A percentile compares a stretch with the other conserved stretches of the same genome.
Evolutionary conservation across 164 flowering plant species (phyloP).

Genomic region (Kalanchoe fedtschenkoi): DNA sequence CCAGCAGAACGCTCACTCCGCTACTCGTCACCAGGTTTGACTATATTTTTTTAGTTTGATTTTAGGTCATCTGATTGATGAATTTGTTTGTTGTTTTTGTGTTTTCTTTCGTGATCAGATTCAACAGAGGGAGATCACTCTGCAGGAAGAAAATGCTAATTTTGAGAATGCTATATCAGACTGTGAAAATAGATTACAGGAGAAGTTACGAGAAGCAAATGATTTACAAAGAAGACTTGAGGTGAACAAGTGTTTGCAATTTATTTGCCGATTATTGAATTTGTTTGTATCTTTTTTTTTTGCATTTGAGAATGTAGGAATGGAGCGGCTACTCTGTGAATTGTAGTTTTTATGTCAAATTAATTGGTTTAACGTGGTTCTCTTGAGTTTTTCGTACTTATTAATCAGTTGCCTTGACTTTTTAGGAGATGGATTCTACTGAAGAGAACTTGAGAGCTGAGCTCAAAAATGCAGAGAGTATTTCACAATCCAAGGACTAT

Average conservation of each 20-base stretch:
- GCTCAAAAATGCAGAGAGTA: slow-evolving; percentile 31
- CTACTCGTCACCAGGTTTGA: slow-evolving; percentile 73
- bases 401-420: neutral
- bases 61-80: neutral
- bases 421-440: slow-evolving; percentile 52
- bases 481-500: slow-evolving; percentile 15
- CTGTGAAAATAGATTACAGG: slow-evolving; percentile 66
- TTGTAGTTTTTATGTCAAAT: too few relatives aligned
- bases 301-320: neutral
- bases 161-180: slow-evolving; percentile 63
- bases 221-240: slow-evolving; percentile 37
- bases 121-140: slow-evolving; percentile 52
- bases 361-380: too few relatives aligned
- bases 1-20: slow-evolving; percentile 66
- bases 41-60: neutral
- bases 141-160: slow-evolving; percentile 82
- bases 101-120: slow-evolving; percentile 30
- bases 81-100: neutral
- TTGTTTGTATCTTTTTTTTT: neutral
- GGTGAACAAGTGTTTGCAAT: slow-evolving; percentile 26
- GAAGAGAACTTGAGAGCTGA: slow-evolving; percentile 41
- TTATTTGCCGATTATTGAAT: neutral
- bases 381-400: neutral
- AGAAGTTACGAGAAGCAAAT: slow-evolving; percentile 64
- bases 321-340: too few relatives aligned